A percentile compares a stretch with the other conserved stretches of the same genome.
phyloP scores from a whole-genome alignment of 257 asterid genomes.

The Nicotiana noctiflora region DNA sequence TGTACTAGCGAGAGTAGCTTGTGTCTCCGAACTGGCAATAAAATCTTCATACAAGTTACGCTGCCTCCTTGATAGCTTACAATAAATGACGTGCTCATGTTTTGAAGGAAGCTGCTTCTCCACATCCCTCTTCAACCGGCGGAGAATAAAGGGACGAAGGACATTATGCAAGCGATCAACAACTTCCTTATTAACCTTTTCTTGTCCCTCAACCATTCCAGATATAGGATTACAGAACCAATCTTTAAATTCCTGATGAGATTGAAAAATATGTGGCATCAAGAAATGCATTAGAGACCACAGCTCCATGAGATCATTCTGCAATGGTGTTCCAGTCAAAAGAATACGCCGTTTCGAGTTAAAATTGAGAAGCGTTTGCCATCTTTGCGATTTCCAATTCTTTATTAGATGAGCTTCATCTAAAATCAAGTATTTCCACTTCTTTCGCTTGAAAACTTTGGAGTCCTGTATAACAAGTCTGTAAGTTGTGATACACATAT shows the following conservation, averaged over 20 bases:
- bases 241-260: slow-evolving; percentile 99
- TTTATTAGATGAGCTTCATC: slow-evolving; percentile 98
- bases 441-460: slow-evolving; percentile 95
- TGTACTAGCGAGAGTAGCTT: slow-evolving; percentile 89
- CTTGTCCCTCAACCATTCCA: slow-evolving; percentile 99
- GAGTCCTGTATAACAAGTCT: slow-evolving; percentile 97
- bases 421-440: slow-evolving; percentile 95
- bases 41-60: slow-evolving; percentile 95
- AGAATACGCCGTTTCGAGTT: slow-evolving; percentile 98
- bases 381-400: slow-evolving; percentile 98
- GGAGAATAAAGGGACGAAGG: slow-evolving; percentile 95
- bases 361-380: slow-evolving; percentile 98
- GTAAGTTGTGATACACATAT: slow-evolving; percentile 93
- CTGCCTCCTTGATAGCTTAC: slow-evolving; percentile 97
- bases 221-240: slow-evolving; percentile 98
- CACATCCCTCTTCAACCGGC: slow-evolving; percentile 94
- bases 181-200: slow-evolving; percentile 91
- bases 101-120: slow-evolving; percentile 97
- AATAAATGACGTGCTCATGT: slow-evolving; percentile 81
- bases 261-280: slow-evolving; percentile 98
- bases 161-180: slow-evolving; percentile 98
- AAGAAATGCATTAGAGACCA: slow-evolving; percentile 99
- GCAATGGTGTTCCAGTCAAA: slow-evolving; percentile 95
- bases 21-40: slow-evolving; percentile 98
- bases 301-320: slow-evolving; percentile 98